Evolutionary conservation across 140 eudicot genomes (phyloP).

Genomic region (Stevia rebaudiana): DNA sequence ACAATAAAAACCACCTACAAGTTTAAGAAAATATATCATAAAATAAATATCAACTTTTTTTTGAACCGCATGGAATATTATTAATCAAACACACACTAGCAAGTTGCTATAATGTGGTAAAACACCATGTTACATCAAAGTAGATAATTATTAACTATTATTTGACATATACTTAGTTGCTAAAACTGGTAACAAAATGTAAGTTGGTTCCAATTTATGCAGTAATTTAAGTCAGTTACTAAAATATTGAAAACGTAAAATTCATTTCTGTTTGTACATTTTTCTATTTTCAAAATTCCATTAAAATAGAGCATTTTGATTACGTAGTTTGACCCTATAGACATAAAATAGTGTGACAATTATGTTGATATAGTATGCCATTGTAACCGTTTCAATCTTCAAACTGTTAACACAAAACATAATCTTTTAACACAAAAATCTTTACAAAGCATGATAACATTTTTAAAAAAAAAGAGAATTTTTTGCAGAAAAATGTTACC

Average conservation of each 20-base stretch:
- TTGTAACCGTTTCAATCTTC: background rate
- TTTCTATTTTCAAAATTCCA: background rate
- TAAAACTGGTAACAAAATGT: background rate
- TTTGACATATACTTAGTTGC: too few relatives aligned
- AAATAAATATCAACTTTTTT: too few relatives aligned
- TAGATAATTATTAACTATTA: too few relatives aligned
- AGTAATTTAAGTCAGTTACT: background rate
- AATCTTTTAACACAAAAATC: background rate
- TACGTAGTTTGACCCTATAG: background rate
- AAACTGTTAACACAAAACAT: background rate
- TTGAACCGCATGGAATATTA: too few relatives aligned
- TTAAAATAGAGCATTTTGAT: background rate
- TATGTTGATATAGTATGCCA: background rate
- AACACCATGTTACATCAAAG: too few relatives aligned
- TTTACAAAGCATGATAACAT: background rate
- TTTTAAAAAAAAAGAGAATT: background rate
- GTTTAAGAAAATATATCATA: too few relatives aligned
- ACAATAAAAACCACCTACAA: too few relatives aligned
- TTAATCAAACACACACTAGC: too few relatives aligned
- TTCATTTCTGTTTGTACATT: background rate
- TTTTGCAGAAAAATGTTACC: constrained; percentile 37
- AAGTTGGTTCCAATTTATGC: background rate
- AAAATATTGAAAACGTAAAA: background rate
- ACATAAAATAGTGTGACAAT: background rate
- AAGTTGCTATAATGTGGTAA: too few relatives aligned